Evolutionary conservation across 2,329 filamentous ascomycete species (phyloP), one percentile per base, ranked within the genome.

Genomic region (Catunica adiposa): DNA sequence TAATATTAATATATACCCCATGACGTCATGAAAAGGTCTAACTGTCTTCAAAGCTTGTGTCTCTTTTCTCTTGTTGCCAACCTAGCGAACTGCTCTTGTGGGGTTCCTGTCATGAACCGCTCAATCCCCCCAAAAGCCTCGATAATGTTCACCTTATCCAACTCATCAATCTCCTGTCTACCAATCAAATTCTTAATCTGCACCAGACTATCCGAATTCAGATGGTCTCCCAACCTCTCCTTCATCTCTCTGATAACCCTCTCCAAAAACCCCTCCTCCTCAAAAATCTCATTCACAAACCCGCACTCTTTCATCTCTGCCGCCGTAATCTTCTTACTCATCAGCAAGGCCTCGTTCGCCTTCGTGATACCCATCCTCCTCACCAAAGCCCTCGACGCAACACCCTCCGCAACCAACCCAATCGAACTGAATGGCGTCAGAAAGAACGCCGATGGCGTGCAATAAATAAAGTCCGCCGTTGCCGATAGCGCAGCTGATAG

Each of bases 391-490:
- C 81, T 73, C 15, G 82, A 87, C 0, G 89, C 82, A 50, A 84
- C 87, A 42, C 90, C 92, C 71, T 97, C 92, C 55, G 89, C 78
- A 0, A 97, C 89, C 1, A 98, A 78, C 1, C 92, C 90, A 1
- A 97, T 77, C 1, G 86, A 90, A 3, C 83, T 84, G 70, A 97
- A 97, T 3, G 92, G 92, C 1, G 89, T 95, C 25, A 97, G 80
- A 25, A 97, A 74, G 70, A 88, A 98, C 29, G 89, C 73, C 62
- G 84, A 77, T 0, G 89, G 89, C 0, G 84, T 76, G 65, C 79
- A 82, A 74, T 97, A 97, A 67, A 97, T 79, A 72, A 97, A 97
- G 73, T 97, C 92, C 23, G 86, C 86, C 67, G 87, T 85, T 26
- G 82, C 83, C 57, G 88, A 73, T 0, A 97, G 70, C 0, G 90